phyloP scores from a whole-genome alignment of 2,329 filamentous ascomycete genomes.

The Pseudogymnoascus sp. region DNA sequence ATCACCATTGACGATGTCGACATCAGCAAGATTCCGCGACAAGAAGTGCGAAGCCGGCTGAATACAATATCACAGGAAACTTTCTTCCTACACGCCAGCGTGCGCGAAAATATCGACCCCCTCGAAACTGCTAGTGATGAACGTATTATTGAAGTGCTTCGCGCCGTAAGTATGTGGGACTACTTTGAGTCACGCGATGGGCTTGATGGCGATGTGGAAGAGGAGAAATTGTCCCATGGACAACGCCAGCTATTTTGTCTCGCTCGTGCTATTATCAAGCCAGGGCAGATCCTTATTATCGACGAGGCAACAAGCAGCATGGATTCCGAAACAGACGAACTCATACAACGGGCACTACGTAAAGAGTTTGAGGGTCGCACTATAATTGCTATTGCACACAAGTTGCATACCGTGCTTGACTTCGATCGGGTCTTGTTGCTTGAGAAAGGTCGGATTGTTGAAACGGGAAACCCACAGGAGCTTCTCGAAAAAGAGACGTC shows the following conservation, averaged over 20 bases:
- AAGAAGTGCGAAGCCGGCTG: slow-evolving; percentile 79
- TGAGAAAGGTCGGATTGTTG: slow-evolving; percentile 57
- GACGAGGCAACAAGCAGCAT: slow-evolving; percentile 46
- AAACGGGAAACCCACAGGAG: slow-evolving; percentile 53
- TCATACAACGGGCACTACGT: slow-evolving; percentile 49
- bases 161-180: slow-evolving; percentile 54
- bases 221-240: slow-evolving; percentile 70
- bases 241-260: slow-evolving; percentile 45
- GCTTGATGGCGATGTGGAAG: slow-evolving; percentile 38
- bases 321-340: slow-evolving; percentile 50
- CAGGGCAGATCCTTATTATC: slow-evolving; percentile 36
- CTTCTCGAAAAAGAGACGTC: background rate
- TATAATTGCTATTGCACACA: slow-evolving; percentile 38
- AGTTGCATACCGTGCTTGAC: slow-evolving; percentile 41
- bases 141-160: slow-evolving; percentile 75
- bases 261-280: slow-evolving; percentile 39
- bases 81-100: slow-evolving; percentile 81
- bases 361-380: slow-evolving; percentile 49
- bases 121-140: slow-evolving; percentile 79
- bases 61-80: slow-evolving; percentile 95
- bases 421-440: slow-evolving; percentile 47
- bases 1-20: slow-evolving; percentile 86
- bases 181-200: slow-evolving; percentile 35
- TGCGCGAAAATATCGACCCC: slow-evolving; percentile 83
- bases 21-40: slow-evolving; percentile 77